Evolutionary conservation across 495 filamentous ascomycete genomes (phyloP).

Genomic region (Penicillium alfredii): DNA sequence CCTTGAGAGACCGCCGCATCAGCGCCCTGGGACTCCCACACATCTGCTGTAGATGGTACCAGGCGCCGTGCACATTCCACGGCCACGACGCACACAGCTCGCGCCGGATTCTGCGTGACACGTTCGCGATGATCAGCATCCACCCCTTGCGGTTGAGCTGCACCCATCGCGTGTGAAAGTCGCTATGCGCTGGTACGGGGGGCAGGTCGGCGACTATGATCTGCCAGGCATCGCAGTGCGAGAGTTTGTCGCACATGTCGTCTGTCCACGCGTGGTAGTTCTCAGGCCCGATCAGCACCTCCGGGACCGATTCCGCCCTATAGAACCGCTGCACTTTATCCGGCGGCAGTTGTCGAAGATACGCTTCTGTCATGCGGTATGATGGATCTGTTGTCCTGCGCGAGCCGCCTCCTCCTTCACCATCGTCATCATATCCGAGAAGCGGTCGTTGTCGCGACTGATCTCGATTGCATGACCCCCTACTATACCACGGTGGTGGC

Average conservation of each 20-base stretch:
- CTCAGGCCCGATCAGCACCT: slow-evolving; percentile 8
- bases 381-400: not conserved
- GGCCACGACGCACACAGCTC: not conserved
- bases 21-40: not conserved
- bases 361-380: not conserved
- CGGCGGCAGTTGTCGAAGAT: not conserved
- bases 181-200: not conserved
- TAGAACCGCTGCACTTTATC: not conserved
- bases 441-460: no score
- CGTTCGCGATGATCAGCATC: slow-evolving; percentile 2
- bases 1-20: not conserved
- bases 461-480: no score
- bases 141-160: slow-evolving; percentile 1
- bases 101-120: slow-evolving; percentile 1
- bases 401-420: no score
- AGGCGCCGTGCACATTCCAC: slow-evolving; percentile 2
- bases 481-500: no score
- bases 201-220: not conserved
- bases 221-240: not conserved
- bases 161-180: not conserved
- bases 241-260: not conserved
- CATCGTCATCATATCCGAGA: no score
- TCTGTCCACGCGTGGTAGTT: slow-evolving; percentile 4
- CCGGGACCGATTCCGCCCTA: not conserved
- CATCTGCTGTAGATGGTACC: slow-evolving; percentile 1